Base-by-base conservation (phyloP, 1,139 yeast species). In the Blastobotrys apis region DNA sequence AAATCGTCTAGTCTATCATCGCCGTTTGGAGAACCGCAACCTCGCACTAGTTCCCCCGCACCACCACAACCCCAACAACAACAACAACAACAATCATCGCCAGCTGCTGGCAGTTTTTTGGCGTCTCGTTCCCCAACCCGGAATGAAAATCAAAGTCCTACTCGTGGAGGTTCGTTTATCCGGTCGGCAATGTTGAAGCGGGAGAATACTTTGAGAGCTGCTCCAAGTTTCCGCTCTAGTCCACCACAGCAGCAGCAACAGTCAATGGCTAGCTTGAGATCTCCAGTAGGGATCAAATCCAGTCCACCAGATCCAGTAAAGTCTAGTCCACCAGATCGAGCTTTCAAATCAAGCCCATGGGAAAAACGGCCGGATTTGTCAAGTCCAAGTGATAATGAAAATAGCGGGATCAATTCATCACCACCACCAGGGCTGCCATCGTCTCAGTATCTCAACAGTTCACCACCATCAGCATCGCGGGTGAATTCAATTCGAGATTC, bases 151-250 rank as follows among this genome's bases (percentile, higher is more conserved):
- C n/a, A n/a, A n/a, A 25, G 34, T 5, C 47, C 47, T 1, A 38
- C 42, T 12, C 31, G 49, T 33, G 63, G 62, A 10, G 63, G 62
- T 6, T 57, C 61, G 15, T 61, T 61, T 45, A 55, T 61, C 10
- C 60, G 59, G 29, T 58, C 63, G 29, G 65, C 65, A 17, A 48
- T 60, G 55, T 47, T 59, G 21, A 57, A 53, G 36, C 51, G 62
- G 12, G 63, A 56, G 35, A 37, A 39, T 30, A 51, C 45, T 2
- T 29, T 42, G n/a, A 17, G 34, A 29, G 22, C 36, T 3, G 15
- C 29, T 20, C 27, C 37, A 10, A n/a, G 20, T 9, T 13, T 23
- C 17, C 13, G 13, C 5, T 32, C 41, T 13, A 21, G 30, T 38
- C 41, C 41, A 29, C n/a, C n/a, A n/a, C n/a, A n/a, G 12, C 27